Evolutionary conservation across 179 eudicot genomes (phyloP), one percentile per base, ranked within the genome.

Genomic region (Gypsophila paniculata): DNA sequence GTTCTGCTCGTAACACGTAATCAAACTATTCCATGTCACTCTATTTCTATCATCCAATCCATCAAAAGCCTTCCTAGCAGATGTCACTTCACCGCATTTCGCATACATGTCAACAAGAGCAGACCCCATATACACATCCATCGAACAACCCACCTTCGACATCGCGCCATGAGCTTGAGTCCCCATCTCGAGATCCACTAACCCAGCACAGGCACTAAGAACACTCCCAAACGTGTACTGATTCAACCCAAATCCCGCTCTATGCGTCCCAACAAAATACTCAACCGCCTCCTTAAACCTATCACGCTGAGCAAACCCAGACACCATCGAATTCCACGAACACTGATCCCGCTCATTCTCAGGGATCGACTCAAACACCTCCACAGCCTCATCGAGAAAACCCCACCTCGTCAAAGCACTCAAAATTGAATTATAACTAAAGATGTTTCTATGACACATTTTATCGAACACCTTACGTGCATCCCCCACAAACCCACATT

Each of bases 101-200:
- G 82, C 83, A 74, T 90, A 90, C 96, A 90, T 84, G 61, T 90
- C 94, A 64, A 91, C 74, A 76, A 91, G 90, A 26, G 95, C 90
- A 75, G 91, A 87, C 51, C 95, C 97, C 85, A 91, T 86, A 65
- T 79, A 89, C 72, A 91, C 91, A 79, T 84, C 85, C 74, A 42
- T 61, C 13, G 61, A 54, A 58, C 64, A 86, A 42, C 77, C 61
- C 23, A 81, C 80, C 78, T 89, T 91, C 25, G 75, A 69, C 83
- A 91, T 71, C 72, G 78, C 80, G 2, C 78, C 89, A 80, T 91
- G 97, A 76, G 87, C 82, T 73, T 89, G 90, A 38, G 34, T 44
- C 32, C 97, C 97, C 79, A 82, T 82, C 13, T 42, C 71, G 46
- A 84, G 53, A 65, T 91, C 95, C 74, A 74, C 68, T 29, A 86